Evolutionary conservation across 1,139 yeast species (phyloP).

Genomic region (Pichia kudriavzevii): DNA sequence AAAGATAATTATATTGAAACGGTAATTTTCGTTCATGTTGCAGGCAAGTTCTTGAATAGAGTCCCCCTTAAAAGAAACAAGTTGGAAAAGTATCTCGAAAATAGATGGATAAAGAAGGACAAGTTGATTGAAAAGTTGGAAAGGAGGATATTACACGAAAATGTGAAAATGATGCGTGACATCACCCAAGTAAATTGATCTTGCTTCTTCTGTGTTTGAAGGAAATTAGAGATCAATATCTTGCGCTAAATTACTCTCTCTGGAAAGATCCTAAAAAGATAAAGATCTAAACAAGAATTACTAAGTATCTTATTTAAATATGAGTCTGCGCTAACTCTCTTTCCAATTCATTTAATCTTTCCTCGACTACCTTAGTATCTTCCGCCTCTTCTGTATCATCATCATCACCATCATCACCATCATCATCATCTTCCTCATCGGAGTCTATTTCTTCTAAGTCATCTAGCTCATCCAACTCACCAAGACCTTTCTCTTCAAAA

Average conservation of each 20-base stretch:
- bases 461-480: constrained; percentile 85
- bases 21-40: constrained; percentile 43
- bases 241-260: background rate
- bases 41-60: constrained; percentile 38
- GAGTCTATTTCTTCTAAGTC: constrained; percentile 88
- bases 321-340: constrained; percentile 45
- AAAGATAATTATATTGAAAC: constrained; percentile 30
- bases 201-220: background rate
- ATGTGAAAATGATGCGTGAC: background rate
- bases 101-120: constrained; percentile 66
- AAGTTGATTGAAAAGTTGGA: constrained; percentile 32
- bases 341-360: constrained; percentile 39
- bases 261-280: too few species aligned
- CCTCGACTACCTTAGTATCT: constrained; percentile 36
- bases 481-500: constrained; percentile 67
- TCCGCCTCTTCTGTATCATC: constrained; percentile 48
- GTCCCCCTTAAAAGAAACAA: constrained; percentile 46
- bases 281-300: too few species aligned
- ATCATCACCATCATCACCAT: constrained; percentile 61
- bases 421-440: constrained; percentile 75
- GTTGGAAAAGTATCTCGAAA: constrained; percentile 66
- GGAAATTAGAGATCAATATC: background rate
- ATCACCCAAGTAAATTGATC: background rate
- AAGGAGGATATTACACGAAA: constrained; percentile 25
- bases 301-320: constrained; percentile 15